Evolutionary conservation across 148 eudicot species (phyloP), one percentile per base, ranked within the genome.

Genomic region (Dianthus caryophyllus): DNA sequence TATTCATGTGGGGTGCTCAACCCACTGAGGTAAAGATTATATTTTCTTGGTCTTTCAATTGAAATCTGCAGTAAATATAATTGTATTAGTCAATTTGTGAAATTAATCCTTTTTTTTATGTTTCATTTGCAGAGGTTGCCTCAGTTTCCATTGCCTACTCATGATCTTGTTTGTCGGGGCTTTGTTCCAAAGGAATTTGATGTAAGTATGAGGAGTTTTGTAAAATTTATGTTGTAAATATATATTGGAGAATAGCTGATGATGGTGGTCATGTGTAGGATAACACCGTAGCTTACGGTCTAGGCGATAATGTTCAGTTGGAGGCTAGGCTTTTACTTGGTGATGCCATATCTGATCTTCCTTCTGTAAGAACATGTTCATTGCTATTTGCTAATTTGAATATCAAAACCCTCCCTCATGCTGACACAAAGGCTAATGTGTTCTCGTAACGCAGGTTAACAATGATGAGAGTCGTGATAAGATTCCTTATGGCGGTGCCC

Each of bases 331-430:
- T 93, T 10, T 73, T 74, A 2, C 88, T 93, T 17, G 75, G 72
- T 7, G 95, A 89, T 75, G 96, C 91, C 7, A 82, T 93, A 27
- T 85, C 95, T 53, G 96, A 93, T 64, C 85, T 93, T 9, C 98
- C 98, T 16, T 71, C 72, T 52, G 98, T 92, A 85, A 55, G 71
- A n/a, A 21, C n/a, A 21, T 31, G 2, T 11, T 66, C 14, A n/a
- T 21, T 29, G 16, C 24, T 21, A 29, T 69, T 16, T 41, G 10
- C 1, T 41, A 41, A 4, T 14, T 2, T 26, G n/a, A n/a, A n/a
- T n/a, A n/a, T n/a, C n/a, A n/a, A n/a, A n/a, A n/a, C n/a, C 16
- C 38, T 29, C 8, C 11, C n/a, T 30, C 15, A 15, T 18, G 39
- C 20, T 27, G 33, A 57, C 7, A 14, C 0, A 5, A 57, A 0